phyloP scores from a whole-genome alignment of 148 eudicot species.

The Spergularia marina region DNA sequence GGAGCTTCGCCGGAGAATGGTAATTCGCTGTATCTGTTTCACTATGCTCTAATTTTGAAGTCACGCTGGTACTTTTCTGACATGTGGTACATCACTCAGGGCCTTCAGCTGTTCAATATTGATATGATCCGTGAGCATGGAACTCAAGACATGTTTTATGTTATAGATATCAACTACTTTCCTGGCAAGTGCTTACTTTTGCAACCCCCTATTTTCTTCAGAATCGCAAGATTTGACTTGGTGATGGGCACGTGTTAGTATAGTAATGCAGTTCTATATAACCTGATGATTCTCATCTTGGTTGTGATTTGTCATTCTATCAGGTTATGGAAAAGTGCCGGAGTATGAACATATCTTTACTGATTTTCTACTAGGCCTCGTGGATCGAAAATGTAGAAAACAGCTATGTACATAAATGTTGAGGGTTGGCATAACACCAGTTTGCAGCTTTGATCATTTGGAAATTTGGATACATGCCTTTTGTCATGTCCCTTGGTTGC shows the following conservation, averaged over 20 bases:
- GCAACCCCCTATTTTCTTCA: not conserved
- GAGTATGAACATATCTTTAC: constrained; percentile 74
- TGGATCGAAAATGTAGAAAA: constrained; percentile 42
- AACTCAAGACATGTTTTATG: constrained; percentile 42
- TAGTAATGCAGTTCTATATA: not conserved
- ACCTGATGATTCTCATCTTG: not conserved
- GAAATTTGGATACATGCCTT: constrained; percentile 1
- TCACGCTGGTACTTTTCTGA: not conserved
- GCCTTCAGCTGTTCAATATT: constrained; percentile 48
- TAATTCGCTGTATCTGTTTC: not conserved
- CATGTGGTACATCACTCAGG: constrained; percentile 26
- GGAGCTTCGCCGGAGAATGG: constrained; percentile 41
- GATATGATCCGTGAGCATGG: constrained; percentile 51
- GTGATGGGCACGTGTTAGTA: not conserved
- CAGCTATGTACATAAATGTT: constrained; percentile 26
- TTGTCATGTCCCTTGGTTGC: constrained; percentile 4
- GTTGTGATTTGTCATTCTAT: constrained; percentile 6
- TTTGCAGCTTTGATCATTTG: constrained; percentile 19
- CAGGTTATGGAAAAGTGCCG: constrained; percentile 83
- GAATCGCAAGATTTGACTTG: not conserved
- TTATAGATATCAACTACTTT: constrained; percentile 52
- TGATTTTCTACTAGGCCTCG: constrained; percentile 54
- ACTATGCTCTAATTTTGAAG: not conserved
- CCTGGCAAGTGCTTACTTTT: constrained; percentile 36
- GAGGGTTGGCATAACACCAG: not conserved